Base-by-base conservation (phyloP, 371 early-diverging fungal genomes). In the Mucor piriformis region DNA sequence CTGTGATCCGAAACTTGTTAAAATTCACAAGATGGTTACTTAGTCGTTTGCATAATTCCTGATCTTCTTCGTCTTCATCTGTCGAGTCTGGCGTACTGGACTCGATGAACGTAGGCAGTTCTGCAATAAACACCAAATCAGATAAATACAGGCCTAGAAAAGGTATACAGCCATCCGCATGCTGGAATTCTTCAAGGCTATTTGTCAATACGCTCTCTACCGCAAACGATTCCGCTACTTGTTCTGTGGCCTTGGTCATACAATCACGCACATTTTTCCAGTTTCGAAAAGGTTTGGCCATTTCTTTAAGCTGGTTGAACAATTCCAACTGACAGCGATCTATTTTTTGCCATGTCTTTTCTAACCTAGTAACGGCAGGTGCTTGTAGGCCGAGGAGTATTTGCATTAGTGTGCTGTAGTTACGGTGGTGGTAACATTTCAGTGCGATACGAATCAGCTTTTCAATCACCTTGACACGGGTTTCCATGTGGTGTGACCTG, bases 121-220 rank as follows among this genome's bases (percentile, higher is more conserved):
- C 88, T 3, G 84, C 76, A 56, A 87, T 83, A 65, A 78, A 86
- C 2, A 86, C 72, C 21, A 89, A 72, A 62, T 89, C 89, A 1
- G 87, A 86, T 10, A 89, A 62, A 63, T 85, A 89, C 2, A 89
- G 69, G 3, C 81, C 84, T 13, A 86, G 61, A 61, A 86, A 85
- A 0, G 84, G 86, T 24, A 87, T 82, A 52, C 83, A 77, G 3
- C 86, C 50, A 1, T 43, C 49, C 18, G 51, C 15, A 8, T 53
- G 48, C 25, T 58, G 59, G 3, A 57, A 51, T 5, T 54, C 44
- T 33, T 54, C 53, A 10, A 49, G 21, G 16, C 67, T 71, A 15
- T 69, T 25, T 2, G 76, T 76, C 43, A 77, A 53, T 12, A 73
- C 59, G 25, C 70, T 67, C 51, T 81, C 81, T 0, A 81, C 74